Base-by-base conservation (phyloP, 23 red algal species). In the Gracilariopsis chorda region DNA sequence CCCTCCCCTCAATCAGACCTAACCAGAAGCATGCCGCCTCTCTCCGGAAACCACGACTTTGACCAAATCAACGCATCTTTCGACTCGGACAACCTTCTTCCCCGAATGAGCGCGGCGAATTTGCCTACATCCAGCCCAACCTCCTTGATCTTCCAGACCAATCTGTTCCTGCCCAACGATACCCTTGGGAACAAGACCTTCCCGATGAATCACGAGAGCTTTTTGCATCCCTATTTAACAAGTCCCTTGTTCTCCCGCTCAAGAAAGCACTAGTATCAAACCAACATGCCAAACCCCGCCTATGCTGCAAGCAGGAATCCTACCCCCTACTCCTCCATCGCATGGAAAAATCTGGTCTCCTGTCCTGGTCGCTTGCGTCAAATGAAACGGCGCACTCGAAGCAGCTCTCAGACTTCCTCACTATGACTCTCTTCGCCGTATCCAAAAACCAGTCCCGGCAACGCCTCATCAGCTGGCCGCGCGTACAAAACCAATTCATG, bases 401-500 rank as follows among this genome's bases (percentile, higher is more conserved):
- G 23, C 20, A 32, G 9, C 23, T 64, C 3, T 64, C 3, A 12
- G 59, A 64, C 59, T 33, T 23, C 25, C 14, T 75, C 17, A 75
- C 37, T 17, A 43, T 75, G 32, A 75, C 69, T 3, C 19, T 51
- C 39, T 75, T 75, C 47, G 69, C 69, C 37, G 37, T 75, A 7
- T 27, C 42, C 1, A 75, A 75, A 29, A 28, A 27, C 7, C 35
- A 46, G 69, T 30, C 19, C 20, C 30, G 37, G 40, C 42, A 75
- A 24, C 2, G 69, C 1, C 16, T 75, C 13, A 75, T 75, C 69
- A 75, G 69, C 37, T 75, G 69, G 69, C 69, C 69, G 9, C 69
- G 69, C 19, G 11, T 75, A 7, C 69, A 75, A 17, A 75, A 75
- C 47, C 1, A 43, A 19, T 24, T 37, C 42, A 75, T 75, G 69